Base-by-base conservation (phyloP, 768 basidiomycete genomes). In the Psilocybe sp. region DNA sequence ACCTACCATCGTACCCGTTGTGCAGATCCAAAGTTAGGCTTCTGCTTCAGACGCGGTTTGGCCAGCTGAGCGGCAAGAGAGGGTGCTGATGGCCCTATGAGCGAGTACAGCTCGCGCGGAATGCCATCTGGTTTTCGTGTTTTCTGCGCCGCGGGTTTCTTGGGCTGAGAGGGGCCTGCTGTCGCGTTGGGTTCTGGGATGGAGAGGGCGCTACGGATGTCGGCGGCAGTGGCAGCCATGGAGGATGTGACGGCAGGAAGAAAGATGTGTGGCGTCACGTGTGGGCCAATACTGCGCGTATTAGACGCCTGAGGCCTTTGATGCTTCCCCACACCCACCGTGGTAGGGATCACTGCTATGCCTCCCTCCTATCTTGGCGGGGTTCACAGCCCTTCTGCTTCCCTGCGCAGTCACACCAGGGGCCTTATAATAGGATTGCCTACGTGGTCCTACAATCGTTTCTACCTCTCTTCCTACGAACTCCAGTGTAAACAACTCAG, bases 21-120 rank as follows among this genome's bases (percentile, higher is more conserved):
- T 4, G 42, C 49, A 33, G 38, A 74, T 38, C 84, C 84, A 18
- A 89, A 71, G 54, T 84, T 87, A 3, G 92, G 91, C 55, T 91
- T 88, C 67, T 92, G 88, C 63, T 94, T 94, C 50, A 95, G 79
- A 47, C 85, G 82, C 33, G 91, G 89, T 64, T 91, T 89, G 20
- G 86, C 77, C 51, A 86, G 78, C 58, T 89, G 85, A 32, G 89
- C 80, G 0, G 85, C 87, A 43, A 98, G 78, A 2, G 88, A 84
- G 0, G 96, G 94, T 10, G 89, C 88, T 42, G 91, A 89, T 52
- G 92, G 85, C n/a, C 96, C 96, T 56, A 99, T 98, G 51, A 99
- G 82, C 1, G 89, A 85, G 70, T 89, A 98, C 2, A 99, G 78
- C 67, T 98, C 95, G 57, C 94, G 77, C 0, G 93, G 87, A 52